These are phyloP conservation scores for Yamadazyma triangularis DNA, from an alignment of 1,139 yeast species.

Conservation along the genomic window DNA sequence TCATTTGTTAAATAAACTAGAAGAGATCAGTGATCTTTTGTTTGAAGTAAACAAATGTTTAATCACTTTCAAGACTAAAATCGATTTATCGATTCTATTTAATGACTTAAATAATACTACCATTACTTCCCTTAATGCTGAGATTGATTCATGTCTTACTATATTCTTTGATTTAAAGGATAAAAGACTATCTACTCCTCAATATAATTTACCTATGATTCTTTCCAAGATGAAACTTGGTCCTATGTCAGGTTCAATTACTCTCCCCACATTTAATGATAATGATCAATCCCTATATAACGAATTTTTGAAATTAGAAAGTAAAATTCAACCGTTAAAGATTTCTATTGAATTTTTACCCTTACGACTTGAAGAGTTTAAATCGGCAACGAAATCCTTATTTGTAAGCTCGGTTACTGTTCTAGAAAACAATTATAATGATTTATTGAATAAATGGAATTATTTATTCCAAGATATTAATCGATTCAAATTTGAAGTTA, in stretches of 20 bases:
- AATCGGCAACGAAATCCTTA: conserved; percentile 18
- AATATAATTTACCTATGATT: conserved; percentile 37
- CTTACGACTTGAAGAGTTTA: conserved; percentile 44
- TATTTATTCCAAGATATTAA: conserved; percentile 29
- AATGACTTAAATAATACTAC: conserved; percentile 52
- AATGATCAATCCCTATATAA: conserved; percentile 26
- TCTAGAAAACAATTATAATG: conserved; percentile 36
- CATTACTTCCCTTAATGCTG: conserved; percentile 47
- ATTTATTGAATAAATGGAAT: conserved; percentile 36
- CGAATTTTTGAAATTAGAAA: conserved; percentile 25
- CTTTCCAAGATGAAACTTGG: conserved; percentile 33
- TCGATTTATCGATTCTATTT: conserved; percentile 55
- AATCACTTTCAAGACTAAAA: conserved; percentile 33
- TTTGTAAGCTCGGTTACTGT: conserved; percentile 29
- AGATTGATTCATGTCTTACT: conserved; percentile 45
- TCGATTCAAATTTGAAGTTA: conserved; percentile 38
- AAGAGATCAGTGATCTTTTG: conserved; percentile 34
- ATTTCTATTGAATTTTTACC: conserved; percentile 63
- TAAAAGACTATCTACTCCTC: conserved; percentile 37
- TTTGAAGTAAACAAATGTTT: conserved; percentile 36
- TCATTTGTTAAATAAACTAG: conserved; percentile 22
- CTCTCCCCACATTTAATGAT: conserved; percentile 30
- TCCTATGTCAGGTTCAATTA: conserved; percentile 19
- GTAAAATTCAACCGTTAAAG: conserved; percentile 44
- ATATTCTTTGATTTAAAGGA: conserved; percentile 36